Base-by-base conservation (phyloP, 1,139 yeast genomes). In the Pichia sp. region DNA sequence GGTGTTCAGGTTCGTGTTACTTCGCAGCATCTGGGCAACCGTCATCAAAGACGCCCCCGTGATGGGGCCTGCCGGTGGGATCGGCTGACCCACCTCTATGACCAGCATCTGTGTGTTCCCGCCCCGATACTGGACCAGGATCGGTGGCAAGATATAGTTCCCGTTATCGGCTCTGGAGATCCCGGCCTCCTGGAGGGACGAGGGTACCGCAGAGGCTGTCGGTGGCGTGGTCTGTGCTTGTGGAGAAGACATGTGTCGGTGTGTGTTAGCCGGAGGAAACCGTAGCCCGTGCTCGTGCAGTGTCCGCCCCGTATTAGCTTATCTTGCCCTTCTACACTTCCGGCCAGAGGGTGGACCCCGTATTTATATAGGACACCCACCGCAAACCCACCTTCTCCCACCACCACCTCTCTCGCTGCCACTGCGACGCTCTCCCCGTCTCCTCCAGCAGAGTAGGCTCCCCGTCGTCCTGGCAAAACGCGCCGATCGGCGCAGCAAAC, bases 1-100 rank as follows among this genome's bases (percentile, higher is more conserved):
- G 30, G 14, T 30, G 33, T 9, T 2, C 20, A 7, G 14, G 48
- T 14, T 33, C 24, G 30, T 31, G 30, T 38, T 47, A 52, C 46
- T 53, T 52, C 53, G 50, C n/a, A 52, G 36, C 27, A 55, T 14
- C 29, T 55, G 41, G 2, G 51, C 46, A 16, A 50, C 52, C 4
- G 50, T 46, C 45, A 41, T 20, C 12, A 49, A 17, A n/a, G 55
- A 48, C 5, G 54, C 46, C 12, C 31, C 48, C 20, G 56, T 17
- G 6, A 45, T 16, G 3, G 48, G 9, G 16, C 12, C 12, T 16
- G 56, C 8, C 4, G 45, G 27, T 27, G 51, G 4, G 24, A 55
- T 43, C 16, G 36, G 55, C n/a, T 57, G 61, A 1, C 71, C 68
- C 2, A 67, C 69, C 43, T 67, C 71, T 10, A 67, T 64, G 1